Percentiles rank a stretch among this genome's conserved stretches.
Evolutionary conservation across 345 rosid genomes (phyloP).

Genomic region (Linum usitatissimum): DNA sequence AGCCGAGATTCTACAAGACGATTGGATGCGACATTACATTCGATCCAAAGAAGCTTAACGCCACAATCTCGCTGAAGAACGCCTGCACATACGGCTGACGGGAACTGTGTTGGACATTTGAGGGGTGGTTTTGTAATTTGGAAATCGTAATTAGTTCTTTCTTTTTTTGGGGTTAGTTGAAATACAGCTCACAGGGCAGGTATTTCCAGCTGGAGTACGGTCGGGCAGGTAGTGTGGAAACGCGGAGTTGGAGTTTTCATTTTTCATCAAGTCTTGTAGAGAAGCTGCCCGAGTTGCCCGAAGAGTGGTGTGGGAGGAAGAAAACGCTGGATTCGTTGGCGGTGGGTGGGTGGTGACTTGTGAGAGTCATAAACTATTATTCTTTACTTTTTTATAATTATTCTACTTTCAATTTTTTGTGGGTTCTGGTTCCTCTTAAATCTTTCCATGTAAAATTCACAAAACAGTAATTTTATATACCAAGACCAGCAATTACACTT

Average conservation of each 20-base stretch:
- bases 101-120: neutral
- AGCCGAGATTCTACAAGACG: slow-evolving; percentile 61
- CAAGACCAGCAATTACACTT: neutral
- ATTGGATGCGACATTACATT: slow-evolving; percentile 53
- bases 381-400: neutral
- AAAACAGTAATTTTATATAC: too few species aligned
- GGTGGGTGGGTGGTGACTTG: neutral
- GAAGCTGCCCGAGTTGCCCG: neutral
- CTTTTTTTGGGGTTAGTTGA: neutral
- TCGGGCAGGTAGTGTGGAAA: neutral
- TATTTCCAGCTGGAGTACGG: neutral
- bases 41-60: slow-evolving; percentile 54
- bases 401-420: neutral
- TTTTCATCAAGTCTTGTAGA: neutral
- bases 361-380: neutral
- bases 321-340: too few species aligned
- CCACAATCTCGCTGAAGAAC: slow-evolving; percentile 49
- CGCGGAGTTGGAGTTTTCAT: neutral
- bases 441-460: neutral
- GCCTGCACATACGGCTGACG: slow-evolving; percentile 56
- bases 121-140: neutral
- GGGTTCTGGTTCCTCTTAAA: neutral
- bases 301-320: neutral
- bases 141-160: neutral
- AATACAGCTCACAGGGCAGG: slow-evolving; percentile 2